Base-by-base conservation (phyloP, 345 rosid species). In the Murraya koenigii region DNA sequence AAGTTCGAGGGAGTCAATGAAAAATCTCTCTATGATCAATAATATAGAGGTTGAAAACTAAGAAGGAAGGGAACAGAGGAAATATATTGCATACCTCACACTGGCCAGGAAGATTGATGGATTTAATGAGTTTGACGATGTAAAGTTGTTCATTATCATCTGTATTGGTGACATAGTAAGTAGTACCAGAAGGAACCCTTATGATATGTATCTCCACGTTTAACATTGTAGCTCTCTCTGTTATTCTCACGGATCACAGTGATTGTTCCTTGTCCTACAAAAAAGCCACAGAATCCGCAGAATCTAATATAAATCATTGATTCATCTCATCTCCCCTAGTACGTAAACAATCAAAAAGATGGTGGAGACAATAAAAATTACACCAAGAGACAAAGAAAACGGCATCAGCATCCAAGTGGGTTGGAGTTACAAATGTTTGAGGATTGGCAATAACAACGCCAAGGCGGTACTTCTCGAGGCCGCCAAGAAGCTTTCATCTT, bases 251-350 rank as follows among this genome's bases (percentile, higher is more conserved):
- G 72, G 60, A 87, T 56, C 75, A 75, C 17, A 10, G 79, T 66
- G 55, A 89, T 44, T 1, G 80, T 84, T 59, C 86, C 95, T 41
- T 77, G 56, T 69, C 95, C 93, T 91, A 25, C 65, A 75, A 55
- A 13, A 38, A 13, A 15, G 66, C 47, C 8, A 5, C 19, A 60
- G 19, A 69, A 15, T 25, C 20, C 17, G 7, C 66, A 14, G 5
- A 44, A 44, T 4, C 11, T 3, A 44, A 44, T 1, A 4, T 11
- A 44, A 11, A 44, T 11, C 49, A 11, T 44, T 2, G 3, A 44
- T 44, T 44, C 49, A 44, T 44, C 49, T 11, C 49, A 44, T 13
- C 17, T 17, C 35, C 49, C 17, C 49, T 11, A 44, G 49, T 44
- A 44, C 49, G 17, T 3, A 44, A 62, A 11, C 26, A 30, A 62